These are phyloP conservation scores for Amoebophrya sp. DNA, from an alignment of 169 alveolate species.

Conservation along the genomic window DNA sequence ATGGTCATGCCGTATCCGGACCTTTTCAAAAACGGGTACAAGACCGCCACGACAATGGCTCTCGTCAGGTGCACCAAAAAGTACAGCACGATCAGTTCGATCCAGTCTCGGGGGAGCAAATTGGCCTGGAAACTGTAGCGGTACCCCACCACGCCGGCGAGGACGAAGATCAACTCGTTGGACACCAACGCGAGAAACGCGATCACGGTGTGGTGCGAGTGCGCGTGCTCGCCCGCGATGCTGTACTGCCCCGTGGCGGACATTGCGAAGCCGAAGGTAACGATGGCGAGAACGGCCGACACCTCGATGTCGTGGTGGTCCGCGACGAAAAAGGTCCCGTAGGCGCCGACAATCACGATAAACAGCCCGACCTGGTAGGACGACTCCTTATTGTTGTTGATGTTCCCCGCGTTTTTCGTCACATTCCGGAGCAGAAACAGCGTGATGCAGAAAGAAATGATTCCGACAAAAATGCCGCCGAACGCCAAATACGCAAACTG, in stretches of 20 bases:
- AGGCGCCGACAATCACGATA: background rate
- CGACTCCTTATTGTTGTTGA: no score
- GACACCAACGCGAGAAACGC: background rate
- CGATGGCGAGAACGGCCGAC: background rate
- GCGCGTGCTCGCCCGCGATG: background rate
- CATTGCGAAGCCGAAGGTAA: background rate
- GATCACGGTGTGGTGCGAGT: background rate
- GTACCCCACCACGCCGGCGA: background rate
- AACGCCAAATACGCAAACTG: background rate
- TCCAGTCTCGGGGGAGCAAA: background rate
- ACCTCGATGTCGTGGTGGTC: constrained; percentile 12
- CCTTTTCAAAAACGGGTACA: background rate
- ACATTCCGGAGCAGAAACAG: background rate
- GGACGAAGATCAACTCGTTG: background rate
- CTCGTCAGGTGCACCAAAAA: background rate
- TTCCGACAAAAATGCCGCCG: background rate
- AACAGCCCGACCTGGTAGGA: constrained; percentile 10
- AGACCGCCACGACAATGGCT: background rate
- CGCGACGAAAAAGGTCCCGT: constrained; percentile 11
- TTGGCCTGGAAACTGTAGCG: background rate
- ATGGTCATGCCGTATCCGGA: background rate
- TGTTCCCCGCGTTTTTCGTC: background rate
- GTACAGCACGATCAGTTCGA: background rate
- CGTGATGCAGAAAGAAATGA: background rate
- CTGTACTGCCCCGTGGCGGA: background rate